These are phyloP conservation scores for Dactylonectria estremocensis DNA, from an alignment of 2,329 filamentous ascomycete genomes.

Conservation along the genomic window DNA sequence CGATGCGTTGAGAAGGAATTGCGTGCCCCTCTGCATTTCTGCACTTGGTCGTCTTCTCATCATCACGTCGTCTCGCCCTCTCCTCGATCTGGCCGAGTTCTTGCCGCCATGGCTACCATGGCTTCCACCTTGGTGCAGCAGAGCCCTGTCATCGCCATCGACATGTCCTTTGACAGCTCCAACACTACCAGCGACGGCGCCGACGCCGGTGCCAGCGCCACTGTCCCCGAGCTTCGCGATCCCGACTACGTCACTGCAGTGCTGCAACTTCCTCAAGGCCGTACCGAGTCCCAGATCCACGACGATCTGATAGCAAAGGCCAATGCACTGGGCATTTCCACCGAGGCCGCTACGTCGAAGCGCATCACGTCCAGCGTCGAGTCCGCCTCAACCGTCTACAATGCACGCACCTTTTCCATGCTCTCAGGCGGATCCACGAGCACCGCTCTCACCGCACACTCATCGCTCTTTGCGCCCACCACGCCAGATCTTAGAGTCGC, in stretches of 20 bases:
- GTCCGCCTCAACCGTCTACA: constrained; percentile 60
- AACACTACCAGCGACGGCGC: constrained; percentile 35
- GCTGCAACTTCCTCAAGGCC: constrained; percentile 51
- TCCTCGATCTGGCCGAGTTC: constrained; percentile 6
- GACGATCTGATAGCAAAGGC: constrained; percentile 55
- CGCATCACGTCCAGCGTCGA: constrained; percentile 58
- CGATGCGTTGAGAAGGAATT: constrained; percentile 40
- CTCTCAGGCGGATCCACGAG: constrained; percentile 59
- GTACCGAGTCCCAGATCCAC: constrained; percentile 59
- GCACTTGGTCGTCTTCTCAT: constrained; percentile 34
- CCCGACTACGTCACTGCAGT: constrained; percentile 58
- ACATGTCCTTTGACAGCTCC: constrained; percentile 39
- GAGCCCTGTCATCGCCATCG: constrained; percentile 38
- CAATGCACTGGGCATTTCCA: constrained; percentile 54
- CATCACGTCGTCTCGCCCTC: constrained; percentile 29
- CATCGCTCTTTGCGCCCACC: constrained; percentile 55
- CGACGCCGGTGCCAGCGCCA: constrained; percentile 36
- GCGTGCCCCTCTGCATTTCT: constrained; percentile 29
- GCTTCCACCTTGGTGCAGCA: constrained; percentile 31
- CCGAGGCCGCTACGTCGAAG: constrained; percentile 50
- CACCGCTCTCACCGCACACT: constrained; percentile 60
- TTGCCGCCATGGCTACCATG: constrained; percentile 34
- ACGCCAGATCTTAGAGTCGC: constrained; percentile 45
- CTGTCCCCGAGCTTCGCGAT: constrained; percentile 58
- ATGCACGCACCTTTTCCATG: constrained; percentile 62